Evolutionary conservation across 176 grass and related monocot species (phyloP).

Genomic region (Rhynchospora pubera): DNA sequence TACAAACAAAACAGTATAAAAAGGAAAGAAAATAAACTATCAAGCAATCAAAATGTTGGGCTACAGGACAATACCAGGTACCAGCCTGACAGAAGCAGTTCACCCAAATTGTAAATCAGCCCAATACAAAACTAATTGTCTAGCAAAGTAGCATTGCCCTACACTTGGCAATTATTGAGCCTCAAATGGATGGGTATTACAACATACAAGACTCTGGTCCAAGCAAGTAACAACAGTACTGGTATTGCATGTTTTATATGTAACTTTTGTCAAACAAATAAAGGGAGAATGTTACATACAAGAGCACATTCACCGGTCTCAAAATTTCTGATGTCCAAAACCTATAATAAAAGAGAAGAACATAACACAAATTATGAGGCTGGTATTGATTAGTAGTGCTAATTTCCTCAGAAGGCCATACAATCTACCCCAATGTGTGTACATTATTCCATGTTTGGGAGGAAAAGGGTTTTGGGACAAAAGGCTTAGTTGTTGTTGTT

Average conservation of each 20-base stretch:
- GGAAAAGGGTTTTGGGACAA: no score
- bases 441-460: no score
- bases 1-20: not conserved
- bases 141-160: no score
- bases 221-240: not conserved
- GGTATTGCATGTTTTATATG: not conserved
- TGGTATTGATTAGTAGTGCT: not conserved
- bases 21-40: not conserved
- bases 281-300: constrained; percentile 26
- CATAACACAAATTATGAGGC: not conserved
- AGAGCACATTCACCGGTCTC: constrained; percentile 86
- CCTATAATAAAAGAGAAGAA: constrained; percentile 28
- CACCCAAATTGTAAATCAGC: not conserved
- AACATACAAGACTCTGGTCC: not conserved
- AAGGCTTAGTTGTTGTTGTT: no score
- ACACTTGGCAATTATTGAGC: not conserved
- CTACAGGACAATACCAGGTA: not conserved
- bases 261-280: not conserved
- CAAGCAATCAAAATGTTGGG: not conserved
- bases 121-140: not conserved
- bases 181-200: not conserved
- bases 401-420: no score
- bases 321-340: constrained; percentile 66
- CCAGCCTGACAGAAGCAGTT: not conserved
- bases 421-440: no score